A percentile compares a stretch with the other conserved stretches of the same genome.
phyloP scores from a whole-genome alignment of 805 yeast genomes.

The Wickerhamiella sorbophila region DNA sequence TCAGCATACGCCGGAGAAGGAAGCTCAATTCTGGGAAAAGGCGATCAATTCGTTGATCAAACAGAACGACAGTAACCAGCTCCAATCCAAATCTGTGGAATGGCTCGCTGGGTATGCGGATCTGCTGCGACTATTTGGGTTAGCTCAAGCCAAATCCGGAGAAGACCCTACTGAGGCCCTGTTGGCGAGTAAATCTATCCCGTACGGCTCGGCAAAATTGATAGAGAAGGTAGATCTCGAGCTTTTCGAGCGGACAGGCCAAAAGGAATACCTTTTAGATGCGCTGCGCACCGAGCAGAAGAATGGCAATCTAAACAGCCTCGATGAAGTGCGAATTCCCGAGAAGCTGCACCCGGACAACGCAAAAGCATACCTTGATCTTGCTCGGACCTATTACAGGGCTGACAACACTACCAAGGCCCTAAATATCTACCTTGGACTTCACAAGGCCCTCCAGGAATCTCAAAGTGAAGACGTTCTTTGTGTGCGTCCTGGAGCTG shows the following conservation, averaged over 20 bases:
- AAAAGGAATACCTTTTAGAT: conserved; percentile 3
- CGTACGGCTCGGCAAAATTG: conserved; percentile 18
- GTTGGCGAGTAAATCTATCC: conserved; percentile 17
- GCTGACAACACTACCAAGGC: conserved; percentile 14
- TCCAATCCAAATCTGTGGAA: conserved; percentile 14
- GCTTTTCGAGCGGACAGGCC: conserved; percentile 10
- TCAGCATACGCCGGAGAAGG: conserved; percentile 4
- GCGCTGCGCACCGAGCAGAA: conserved; percentile 3
- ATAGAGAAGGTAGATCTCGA: conserved; percentile 16
- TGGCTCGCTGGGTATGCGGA: conserved; percentile 27
- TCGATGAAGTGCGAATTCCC: conserved; percentile 3
- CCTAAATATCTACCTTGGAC: conserved; percentile 13
- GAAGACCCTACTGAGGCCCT: conserved; percentile 20
- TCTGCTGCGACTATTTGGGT: conserved; percentile 20
- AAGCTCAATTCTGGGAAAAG: conserved; percentile 11
- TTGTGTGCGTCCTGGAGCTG: conserved; percentile 12
- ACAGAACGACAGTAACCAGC: conserved; percentile 12
- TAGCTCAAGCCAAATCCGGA: conserved; percentile 14
- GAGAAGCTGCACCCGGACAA: conserved; percentile 2
- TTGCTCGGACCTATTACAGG: conserved; percentile 14
- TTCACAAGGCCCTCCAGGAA: conserved; percentile 15
- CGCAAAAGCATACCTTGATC: conserved; percentile 15
- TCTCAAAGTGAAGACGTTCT: conserved; percentile 8
- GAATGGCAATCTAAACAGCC: not conserved
- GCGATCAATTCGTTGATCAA: conserved; percentile 17